Conservation (phyloP, 495 filamentous ascomycete genomes). For the Zalerion maritima region DNA sequence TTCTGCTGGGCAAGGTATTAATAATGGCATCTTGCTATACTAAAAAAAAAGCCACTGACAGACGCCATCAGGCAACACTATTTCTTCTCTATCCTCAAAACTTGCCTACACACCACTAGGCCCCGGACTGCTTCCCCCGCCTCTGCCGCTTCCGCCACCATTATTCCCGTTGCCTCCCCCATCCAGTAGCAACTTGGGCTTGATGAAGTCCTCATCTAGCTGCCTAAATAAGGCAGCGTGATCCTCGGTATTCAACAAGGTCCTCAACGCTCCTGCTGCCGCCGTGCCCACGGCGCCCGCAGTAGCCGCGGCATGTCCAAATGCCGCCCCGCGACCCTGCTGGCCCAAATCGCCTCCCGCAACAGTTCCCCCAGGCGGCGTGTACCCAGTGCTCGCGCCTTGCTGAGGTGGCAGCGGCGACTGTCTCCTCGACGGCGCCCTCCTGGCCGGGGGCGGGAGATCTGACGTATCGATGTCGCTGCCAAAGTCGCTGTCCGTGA, state of each 20-base stretch:
- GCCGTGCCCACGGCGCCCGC: constrained; percentile 57
- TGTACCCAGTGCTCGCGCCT: constrained; percentile 11
- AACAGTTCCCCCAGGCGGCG: constrained; percentile 13
- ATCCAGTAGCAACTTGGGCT: constrained; percentile 81
- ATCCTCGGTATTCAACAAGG: constrained; percentile 58
- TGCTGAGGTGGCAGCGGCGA: constrained; percentile 37
- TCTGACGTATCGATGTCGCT: constrained; percentile 53
- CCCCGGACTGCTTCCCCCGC: constrained; percentile 12
- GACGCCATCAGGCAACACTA: too few relatives aligned
- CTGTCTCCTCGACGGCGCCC: constrained; percentile 31
- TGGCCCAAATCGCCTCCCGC: constrained; percentile 11
- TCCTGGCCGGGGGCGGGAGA: constrained; percentile 34
- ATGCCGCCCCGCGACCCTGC: constrained; percentile 20
- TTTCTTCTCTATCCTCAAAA: too few relatives aligned
- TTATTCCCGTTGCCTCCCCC: too few relatives aligned
- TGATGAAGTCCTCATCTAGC: constrained; percentile 92
- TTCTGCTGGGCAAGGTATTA: too few relatives aligned
- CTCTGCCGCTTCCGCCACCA: constrained; percentile 18
- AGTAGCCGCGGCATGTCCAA: constrained; percentile 16
- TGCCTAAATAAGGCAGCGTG: constrained; percentile 85
- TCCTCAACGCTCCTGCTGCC: constrained; percentile 45
- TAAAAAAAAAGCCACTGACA: too few relatives aligned
- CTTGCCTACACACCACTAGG: too few relatives aligned
- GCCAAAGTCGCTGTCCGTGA: constrained; percentile 45
- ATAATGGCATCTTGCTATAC: too few relatives aligned